Percentiles rank a stretch among this genome's conserved stretches.
Conservation (phyloP, 306 rosid genomes). For the Vigna reflexopilosa region DNA sequence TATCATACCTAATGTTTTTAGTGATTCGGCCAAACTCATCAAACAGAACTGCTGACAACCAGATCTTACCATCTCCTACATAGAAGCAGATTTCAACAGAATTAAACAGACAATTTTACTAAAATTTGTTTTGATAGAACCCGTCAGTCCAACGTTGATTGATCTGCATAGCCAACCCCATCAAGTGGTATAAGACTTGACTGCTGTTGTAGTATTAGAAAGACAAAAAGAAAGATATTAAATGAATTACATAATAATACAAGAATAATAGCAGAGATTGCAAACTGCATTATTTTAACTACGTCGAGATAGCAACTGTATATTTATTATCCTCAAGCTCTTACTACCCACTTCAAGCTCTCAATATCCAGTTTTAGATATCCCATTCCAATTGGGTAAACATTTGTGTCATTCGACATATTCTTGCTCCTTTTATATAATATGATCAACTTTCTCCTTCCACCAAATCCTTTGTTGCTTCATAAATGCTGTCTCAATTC, state of each 20-base stretch:
- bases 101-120: slow-evolving; percentile 16
- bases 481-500: too few relatives aligned
- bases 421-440: too few relatives aligned
- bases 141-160: slow-evolving; percentile 11
- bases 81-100: slow-evolving; percentile 47
- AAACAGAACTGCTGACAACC: slow-evolving; percentile 59
- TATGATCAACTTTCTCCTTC: too few relatives aligned
- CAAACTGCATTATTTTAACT: slow-evolving; percentile 14
- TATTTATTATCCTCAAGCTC: not conserved
- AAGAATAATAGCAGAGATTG: slow-evolving; percentile 14
- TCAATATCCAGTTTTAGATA: not conserved
- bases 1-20: slow-evolving; percentile 79
- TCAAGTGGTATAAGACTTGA: slow-evolving; percentile 16
- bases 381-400: too few relatives aligned
- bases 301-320: slow-evolving; percentile 17
- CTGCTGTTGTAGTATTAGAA: slow-evolving; percentile 11
- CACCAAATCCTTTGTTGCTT: too few relatives aligned
- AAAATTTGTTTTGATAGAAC: slow-evolving; percentile 4
- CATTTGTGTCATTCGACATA: too few relatives aligned
- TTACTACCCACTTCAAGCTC: not conserved
- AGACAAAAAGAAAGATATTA: slow-evolving; percentile 24
- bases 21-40: slow-evolving; percentile 76
- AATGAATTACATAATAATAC: slow-evolving; percentile 20
- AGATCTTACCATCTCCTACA: slow-evolving; percentile 89
- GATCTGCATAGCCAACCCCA: slow-evolving; percentile 21